Conservation (phyloP, 495 filamentous ascomycete species). For the Cenococcum geophilum region DNA sequence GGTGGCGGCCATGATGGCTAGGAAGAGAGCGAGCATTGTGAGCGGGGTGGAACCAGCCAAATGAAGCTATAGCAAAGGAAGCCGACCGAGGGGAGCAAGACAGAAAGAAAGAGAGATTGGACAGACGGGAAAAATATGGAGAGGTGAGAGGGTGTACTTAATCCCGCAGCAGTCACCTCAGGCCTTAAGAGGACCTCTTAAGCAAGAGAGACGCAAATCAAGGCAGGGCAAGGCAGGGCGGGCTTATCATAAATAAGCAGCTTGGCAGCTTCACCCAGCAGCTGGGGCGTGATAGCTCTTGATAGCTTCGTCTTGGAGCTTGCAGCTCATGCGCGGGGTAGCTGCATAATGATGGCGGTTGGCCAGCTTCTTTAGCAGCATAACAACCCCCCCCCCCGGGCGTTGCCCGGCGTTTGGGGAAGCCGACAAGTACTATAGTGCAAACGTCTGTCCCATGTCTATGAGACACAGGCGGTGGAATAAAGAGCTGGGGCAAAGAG, state of each 20-base stretch:
- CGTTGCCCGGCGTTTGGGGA: too few relatives aligned
- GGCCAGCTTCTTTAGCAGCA: too few relatives aligned
- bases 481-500: too few relatives aligned
- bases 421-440: too few relatives aligned
- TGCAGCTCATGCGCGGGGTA: background rate
- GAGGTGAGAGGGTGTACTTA: slow-evolving; percentile 12
- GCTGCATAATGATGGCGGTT: slow-evolving; percentile 2
- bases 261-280: slow-evolving; percentile 3
- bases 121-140: slow-evolving; percentile 4
- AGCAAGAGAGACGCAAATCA: background rate
- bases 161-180: background rate
- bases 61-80: slow-evolving; percentile 3
- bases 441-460: too few relatives aligned
- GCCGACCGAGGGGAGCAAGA: background rate
- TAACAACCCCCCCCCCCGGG: too few relatives aligned
- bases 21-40: slow-evolving; percentile 31
- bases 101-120: slow-evolving; percentile 1
- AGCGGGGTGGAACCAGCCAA: background rate
- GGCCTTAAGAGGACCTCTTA: background rate
- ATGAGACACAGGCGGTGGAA: too few relatives aligned
- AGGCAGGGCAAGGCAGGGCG: background rate
- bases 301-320: background rate
- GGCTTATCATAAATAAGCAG: background rate
- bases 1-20: slow-evolving; percentile 27
- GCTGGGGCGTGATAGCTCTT: background rate